Percentiles rank a stretch among this genome's conserved stretches.
Evolutionary conservation across 192 early-diverging fungal genomes (phyloP).

Genomic region (Thoreauomyces humboldtii): DNA sequence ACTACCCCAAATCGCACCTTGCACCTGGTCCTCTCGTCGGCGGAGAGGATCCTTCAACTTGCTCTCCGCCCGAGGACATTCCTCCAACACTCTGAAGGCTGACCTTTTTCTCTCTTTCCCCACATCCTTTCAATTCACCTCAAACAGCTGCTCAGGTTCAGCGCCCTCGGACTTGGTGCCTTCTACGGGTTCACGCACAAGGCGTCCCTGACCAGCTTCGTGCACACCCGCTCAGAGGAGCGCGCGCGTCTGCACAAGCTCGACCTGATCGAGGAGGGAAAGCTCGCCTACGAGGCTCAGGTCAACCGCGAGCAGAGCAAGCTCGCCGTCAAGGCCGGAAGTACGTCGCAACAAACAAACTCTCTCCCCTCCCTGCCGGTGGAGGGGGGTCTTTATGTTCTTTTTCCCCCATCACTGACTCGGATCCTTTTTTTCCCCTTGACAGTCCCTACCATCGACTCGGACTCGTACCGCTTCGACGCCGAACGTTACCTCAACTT

Average conservation of each 20-base stretch:
- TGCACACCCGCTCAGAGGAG: constrained; percentile 38
- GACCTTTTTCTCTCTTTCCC: not conserved
- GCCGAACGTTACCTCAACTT: constrained; percentile 49
- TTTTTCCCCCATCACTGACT: too few relatives aligned
- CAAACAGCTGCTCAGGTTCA: constrained; percentile 49
- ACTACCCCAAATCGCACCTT: not conserved
- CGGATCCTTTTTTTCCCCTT: not conserved
- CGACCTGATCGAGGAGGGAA: constrained; percentile 52
- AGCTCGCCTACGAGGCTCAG: constrained; percentile 51
- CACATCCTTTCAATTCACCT: too few relatives aligned
- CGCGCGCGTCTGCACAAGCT: constrained; percentile 25
- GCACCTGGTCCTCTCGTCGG: too few relatives aligned
- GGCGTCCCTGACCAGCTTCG: constrained; percentile 38
- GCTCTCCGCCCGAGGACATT: too few relatives aligned
- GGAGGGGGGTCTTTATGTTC: too few relatives aligned
- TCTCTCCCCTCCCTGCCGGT: too few relatives aligned
- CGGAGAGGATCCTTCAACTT: too few relatives aligned
- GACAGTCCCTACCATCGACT: constrained; percentile 44
- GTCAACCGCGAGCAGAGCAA: constrained; percentile 44
- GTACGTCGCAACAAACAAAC: too few relatives aligned
- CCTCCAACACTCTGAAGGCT: too few relatives aligned
- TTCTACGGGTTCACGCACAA: constrained; percentile 48
- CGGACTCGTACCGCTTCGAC: constrained; percentile 47
- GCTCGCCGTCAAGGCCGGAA: constrained; percentile 39
- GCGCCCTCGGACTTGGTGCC: constrained; percentile 45